These are phyloP conservation scores for Penicillium fuscoglaucum DNA, from an alignment of 2,329 filamentous ascomycete genomes.

Conservation along the genomic window DNA sequence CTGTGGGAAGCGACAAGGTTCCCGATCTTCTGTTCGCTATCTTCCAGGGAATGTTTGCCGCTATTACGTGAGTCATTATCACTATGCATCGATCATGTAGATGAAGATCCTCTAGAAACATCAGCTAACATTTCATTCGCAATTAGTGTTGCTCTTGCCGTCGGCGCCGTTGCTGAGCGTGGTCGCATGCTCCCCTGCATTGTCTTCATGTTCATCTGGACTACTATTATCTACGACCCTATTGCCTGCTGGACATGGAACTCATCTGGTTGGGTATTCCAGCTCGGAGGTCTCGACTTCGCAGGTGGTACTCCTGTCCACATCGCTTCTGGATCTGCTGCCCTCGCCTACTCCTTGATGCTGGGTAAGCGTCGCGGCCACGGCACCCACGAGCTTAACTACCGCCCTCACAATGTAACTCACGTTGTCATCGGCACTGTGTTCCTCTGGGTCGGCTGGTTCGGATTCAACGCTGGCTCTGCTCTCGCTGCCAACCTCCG, in stretches of 20 bases:
- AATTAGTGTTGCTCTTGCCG: slow-evolving; percentile 72
- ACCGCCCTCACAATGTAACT: slow-evolving; percentile 88
- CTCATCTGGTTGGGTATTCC: slow-evolving; percentile 72
- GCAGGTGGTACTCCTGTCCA: slow-evolving; percentile 90
- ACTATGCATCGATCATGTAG: background rate
- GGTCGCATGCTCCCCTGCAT: slow-evolving; percentile 86
- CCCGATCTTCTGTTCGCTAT: slow-evolving; percentile 83
- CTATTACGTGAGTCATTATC: slow-evolving; percentile 68
- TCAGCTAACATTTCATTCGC: slow-evolving; percentile 16
- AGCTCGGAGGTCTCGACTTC: slow-evolving; percentile 81
- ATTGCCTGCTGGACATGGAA: slow-evolving; percentile 98
- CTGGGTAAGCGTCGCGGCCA: slow-evolving; percentile 82
- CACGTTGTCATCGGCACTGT: slow-evolving; percentile 91
- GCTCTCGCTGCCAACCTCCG: slow-evolving; percentile 79
- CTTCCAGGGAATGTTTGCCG: slow-evolving; percentile 63
- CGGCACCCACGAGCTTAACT: slow-evolving; percentile 84
- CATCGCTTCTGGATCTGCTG: slow-evolving; percentile 78
- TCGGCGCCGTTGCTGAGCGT: slow-evolving; percentile 81
- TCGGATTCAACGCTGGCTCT: slow-evolving; percentile 89
- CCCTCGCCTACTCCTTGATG: slow-evolving; percentile 88
- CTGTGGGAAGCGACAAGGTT: slow-evolving; percentile 69
- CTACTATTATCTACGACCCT: slow-evolving; percentile 85
- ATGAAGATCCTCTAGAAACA: slow-evolving; percentile 26
- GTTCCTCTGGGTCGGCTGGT: slow-evolving; percentile 95
- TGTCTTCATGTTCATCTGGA: slow-evolving; percentile 92